Evolutionary conservation across 2,329 filamentous ascomycete genomes (phyloP), one percentile per base, ranked within the genome.

Genomic region (Nothophoma quercina): DNA sequence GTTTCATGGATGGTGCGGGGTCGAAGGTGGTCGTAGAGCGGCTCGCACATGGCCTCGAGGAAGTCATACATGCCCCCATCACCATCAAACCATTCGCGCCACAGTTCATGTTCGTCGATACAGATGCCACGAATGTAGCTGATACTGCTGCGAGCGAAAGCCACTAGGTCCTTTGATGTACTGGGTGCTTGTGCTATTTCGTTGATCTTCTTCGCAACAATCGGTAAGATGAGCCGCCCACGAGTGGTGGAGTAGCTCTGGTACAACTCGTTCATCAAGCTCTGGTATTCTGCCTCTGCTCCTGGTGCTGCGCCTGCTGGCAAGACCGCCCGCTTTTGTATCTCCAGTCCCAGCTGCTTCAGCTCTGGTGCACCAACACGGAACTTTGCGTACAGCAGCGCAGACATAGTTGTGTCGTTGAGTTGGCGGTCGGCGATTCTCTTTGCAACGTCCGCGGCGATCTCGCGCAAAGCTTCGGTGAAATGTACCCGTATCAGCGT

Each of bases 341-440:
- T 88, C 63, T 88, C 85, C 18, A 87, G 72, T 7, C 87, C 87
- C 33, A 90, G 79, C 46, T 82, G 79, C 69, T 89, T 87, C 46
- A 90, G 73, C 58, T 88, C 85, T 3, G 84, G 80, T 2, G 87
- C 87, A 35, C 83, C 84, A 19, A 88, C 84, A 21, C 86, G 79
- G 56, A 89, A 90, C 60, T 89, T 90, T 16, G 88, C 86, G 63
- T 90, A 90, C 2, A 90, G 75, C 7, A 90, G 73, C 8, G 88
- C 85, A 18, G 88, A 89, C 77, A 89, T 85, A 2, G 87, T 88
- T 1, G 87, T 88, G 56, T 90, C 87, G 57, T 88, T 90, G 33
- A 88, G 75, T 60, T 88, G 85, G n/a, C 83, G 81, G 56, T 87
- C 84, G 26, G 85, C 84, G 62, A 85, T 86, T 48, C 85, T 83